Base-by-base conservation (phyloP, 2,329 filamentous ascomycete genomes). In the Aureobasidium sp. region DNA sequence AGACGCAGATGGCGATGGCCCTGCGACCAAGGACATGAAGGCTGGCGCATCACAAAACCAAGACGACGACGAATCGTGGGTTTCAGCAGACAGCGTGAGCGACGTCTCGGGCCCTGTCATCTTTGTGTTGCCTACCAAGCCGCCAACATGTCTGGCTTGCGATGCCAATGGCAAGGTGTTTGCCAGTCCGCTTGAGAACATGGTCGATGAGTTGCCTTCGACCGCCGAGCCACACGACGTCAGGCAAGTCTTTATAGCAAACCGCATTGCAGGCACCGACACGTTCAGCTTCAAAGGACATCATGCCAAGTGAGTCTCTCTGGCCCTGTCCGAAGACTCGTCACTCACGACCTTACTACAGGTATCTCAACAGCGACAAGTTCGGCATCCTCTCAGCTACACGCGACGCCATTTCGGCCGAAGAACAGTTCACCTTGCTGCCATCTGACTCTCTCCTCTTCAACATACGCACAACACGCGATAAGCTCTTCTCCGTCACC, bases 191-290 rank as follows among this genome's bases (percentile, higher is more conserved):
- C 78, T 99, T 53, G 91, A 96, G 78, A 97, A 97, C 72, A 87
- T 96, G 39, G 83, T 96, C 63, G 92, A 97, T 62, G 86, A 81
- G 32, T 88, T 96, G 71, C 83, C 90, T 3, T 74, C 81, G n/a
- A 96, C 86, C 5, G 91, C 93, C 9, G 94, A 99, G 76, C 94
- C 94, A 54, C 92, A 97, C 74, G 92, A 97, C 73, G 92, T 97
- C 63, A 82, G 93, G 64, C 92, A 97, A 77, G 94, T 99, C 16
- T 99, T 93, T 90, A 85, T 97, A 66, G 91, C 90, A 63, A 96
- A 89, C 68, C 84, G 83, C 66, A 87, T 97, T 13, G 84, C 87
- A 0, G 93, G 93, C 3, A 93, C 89, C 1, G 90, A 95, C 65
- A 68, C 66, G 3, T 87, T 90, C 67, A 88, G 89, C 62, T 89